Evolutionary conservation across 73 alveolate genomes (phyloP).

Genomic region (Tetrahymena borealis): DNA sequence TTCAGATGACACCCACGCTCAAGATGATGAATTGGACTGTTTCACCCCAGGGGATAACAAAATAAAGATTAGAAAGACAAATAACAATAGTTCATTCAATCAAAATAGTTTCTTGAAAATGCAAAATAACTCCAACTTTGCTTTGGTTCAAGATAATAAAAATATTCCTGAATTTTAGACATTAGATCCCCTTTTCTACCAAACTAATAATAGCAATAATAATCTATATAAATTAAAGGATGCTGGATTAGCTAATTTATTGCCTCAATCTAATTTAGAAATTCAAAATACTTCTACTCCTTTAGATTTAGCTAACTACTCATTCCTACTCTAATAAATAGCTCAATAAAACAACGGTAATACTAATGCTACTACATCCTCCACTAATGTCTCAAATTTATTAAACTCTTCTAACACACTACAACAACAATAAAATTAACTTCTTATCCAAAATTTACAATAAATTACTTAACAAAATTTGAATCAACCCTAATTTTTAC

Average conservation of each 20-base stretch:
- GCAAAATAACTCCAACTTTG: background rate
- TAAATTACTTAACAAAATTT: background rate
- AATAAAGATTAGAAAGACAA: background rate
- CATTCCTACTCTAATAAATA: background rate
- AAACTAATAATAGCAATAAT: background rate
- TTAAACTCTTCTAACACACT: background rate
- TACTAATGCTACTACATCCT: too few species aligned
- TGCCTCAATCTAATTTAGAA: background rate
- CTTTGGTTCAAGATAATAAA: background rate
- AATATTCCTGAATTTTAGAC: background rate
- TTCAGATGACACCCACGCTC: background rate
- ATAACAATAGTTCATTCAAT: background rate
- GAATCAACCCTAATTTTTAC: background rate
- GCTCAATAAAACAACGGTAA: background rate
- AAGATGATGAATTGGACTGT: background rate
- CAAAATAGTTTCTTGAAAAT: background rate
- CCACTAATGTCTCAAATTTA: background rate
- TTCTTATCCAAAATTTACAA: background rate
- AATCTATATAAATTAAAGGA: background rate
- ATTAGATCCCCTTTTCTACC: background rate
- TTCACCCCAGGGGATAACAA: background rate
- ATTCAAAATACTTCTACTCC: background rate
- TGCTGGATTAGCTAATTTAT: background rate
- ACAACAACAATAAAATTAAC: background rate
- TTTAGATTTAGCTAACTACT: background rate